These are phyloP conservation scores for Ophiocordyceps camponoti-rufipedis DNA, from an alignment of 2,329 filamentous ascomycete species.

Conservation along the genomic window DNA sequence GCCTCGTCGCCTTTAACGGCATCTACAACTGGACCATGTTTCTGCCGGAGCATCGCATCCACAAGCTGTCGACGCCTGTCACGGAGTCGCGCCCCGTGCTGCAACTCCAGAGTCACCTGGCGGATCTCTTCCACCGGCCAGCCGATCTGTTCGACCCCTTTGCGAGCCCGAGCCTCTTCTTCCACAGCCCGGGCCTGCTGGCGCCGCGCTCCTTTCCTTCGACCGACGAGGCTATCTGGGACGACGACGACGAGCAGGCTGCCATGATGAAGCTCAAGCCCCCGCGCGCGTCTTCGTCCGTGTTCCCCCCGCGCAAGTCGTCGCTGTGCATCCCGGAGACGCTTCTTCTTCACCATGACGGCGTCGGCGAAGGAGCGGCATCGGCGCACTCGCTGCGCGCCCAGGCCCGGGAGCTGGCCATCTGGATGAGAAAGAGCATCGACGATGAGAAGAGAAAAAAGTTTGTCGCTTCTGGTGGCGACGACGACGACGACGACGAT, in stretches of 20 bases:
- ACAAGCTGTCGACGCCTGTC: slow-evolving; percentile 9
- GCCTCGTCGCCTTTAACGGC: slow-evolving; percentile 37
- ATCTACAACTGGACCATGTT: slow-evolving; percentile 49
- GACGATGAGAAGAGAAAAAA: slow-evolving; percentile 25
- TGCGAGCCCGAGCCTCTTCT: slow-evolving; percentile 38
- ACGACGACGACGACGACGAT: slow-evolving; percentile 19
- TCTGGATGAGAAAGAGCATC: slow-evolving; percentile 30
- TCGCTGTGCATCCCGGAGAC: slow-evolving; percentile 29
- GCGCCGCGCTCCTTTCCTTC: slow-evolving; percentile 25
- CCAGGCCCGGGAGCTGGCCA: slow-evolving; percentile 28
- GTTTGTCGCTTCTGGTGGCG: slow-evolving; percentile 10
- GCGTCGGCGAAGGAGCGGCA: not conserved
- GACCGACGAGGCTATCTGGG: slow-evolving; percentile 8
- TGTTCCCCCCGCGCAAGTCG: slow-evolving; percentile 12
- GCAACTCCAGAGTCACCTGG: slow-evolving; percentile 16
- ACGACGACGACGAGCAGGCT: slow-evolving; percentile 1
- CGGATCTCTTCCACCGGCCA: slow-evolving; percentile 28
- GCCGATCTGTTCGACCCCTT: slow-evolving; percentile 39
- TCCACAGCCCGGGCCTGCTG: slow-evolving; percentile 30
- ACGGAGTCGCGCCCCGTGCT: slow-evolving; percentile 17
- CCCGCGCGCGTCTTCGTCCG: slow-evolving; percentile 4
- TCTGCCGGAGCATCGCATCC: slow-evolving; percentile 30
- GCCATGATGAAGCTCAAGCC: slow-evolving; percentile 8
- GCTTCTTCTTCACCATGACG: slow-evolving; percentile 25
- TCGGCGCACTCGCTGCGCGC: slow-evolving; percentile 22